These are phyloP conservation scores for Elsinoe fawcettii DNA, from an alignment of 2,329 filamentous ascomycete species.

Conservation along the genomic window DNA sequence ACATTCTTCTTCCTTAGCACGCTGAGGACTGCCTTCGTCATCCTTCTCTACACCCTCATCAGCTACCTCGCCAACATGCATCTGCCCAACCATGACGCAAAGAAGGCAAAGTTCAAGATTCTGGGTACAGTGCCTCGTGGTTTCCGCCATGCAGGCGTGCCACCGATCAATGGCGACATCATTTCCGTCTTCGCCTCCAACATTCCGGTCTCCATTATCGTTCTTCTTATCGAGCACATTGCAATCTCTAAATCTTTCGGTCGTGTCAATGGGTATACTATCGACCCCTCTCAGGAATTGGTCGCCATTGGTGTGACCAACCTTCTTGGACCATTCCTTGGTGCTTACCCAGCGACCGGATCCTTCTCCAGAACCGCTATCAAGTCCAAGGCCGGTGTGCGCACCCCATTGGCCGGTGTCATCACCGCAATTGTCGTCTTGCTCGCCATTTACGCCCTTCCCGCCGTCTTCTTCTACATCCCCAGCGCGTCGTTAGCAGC, in stretches of 20 bases:
- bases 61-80: constrained; percentile 76
- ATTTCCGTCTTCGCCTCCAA: constrained; percentile 62
- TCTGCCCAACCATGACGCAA: constrained; percentile 29
- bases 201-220: constrained; percentile 79
- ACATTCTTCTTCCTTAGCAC: constrained; percentile 86
- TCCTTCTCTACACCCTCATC: constrained; percentile 84
- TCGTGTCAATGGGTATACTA: constrained; percentile 89
- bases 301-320: constrained; percentile 90
- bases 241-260: constrained; percentile 97
- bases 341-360: constrained; percentile 84
- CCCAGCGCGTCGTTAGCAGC: constrained; percentile 71
- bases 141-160: constrained; percentile 71
- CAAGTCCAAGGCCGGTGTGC: constrained; percentile 92
- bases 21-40: constrained; percentile 82
- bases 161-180: constrained; percentile 57
- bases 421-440: constrained; percentile 82
- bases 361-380: constrained; percentile 96
- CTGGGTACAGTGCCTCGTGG: constrained; percentile 68
- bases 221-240: constrained; percentile 94
- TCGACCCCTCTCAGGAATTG: constrained; percentile 91
- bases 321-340: constrained; percentile 82
- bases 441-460: constrained; percentile 80
- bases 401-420: constrained; percentile 81
- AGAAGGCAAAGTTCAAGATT: constrained; percentile 58
- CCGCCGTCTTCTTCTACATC: constrained; percentile 89